A percentile compares a stretch with the other conserved stretches of the same genome.
Conservation (phyloP, 352 stramenopile genomes). For the Pythium rhizo-oryzae region DNA sequence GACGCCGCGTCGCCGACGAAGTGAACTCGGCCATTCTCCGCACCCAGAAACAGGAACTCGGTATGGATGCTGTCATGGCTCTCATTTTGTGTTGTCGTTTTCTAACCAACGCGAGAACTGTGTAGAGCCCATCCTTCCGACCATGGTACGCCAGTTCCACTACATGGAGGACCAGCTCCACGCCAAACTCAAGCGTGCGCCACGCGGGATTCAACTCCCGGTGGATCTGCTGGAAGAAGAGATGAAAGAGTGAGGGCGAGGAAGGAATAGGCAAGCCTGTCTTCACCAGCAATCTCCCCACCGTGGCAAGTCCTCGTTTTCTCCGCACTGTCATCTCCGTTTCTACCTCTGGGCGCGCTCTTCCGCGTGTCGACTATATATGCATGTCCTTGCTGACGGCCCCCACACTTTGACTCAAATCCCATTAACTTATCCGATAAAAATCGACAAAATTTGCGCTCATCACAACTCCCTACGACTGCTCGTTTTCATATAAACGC, state of each 20-base stretch:
- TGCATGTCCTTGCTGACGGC: constrained; percentile 12
- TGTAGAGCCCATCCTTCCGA: constrained; percentile 72
- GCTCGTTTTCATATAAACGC: constrained; percentile 46
- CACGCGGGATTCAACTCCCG: constrained; percentile 42
- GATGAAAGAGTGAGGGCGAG: constrained; percentile 25
- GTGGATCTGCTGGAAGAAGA: constrained; percentile 34
- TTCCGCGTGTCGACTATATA: not conserved
- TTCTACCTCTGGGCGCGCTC: not conserved
- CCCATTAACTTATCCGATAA: constrained; percentile 43
- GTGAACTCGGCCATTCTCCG: constrained; percentile 77
- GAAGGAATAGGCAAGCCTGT: not conserved
- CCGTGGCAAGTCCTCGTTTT: not conserved
- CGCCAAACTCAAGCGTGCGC: constrained; percentile 55
- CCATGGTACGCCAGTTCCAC: constrained; percentile 76
- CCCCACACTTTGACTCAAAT: not conserved
- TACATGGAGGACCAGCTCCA: constrained; percentile 80
- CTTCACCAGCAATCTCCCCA: not conserved
- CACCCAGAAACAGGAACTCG: constrained; percentile 74
- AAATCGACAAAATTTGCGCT: constrained; percentile 18
- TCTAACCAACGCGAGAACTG: too few species aligned
- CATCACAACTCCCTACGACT: not conserved
- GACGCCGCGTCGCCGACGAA: constrained; percentile 66
- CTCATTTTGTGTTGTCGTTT: not conserved
- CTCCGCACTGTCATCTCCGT: not conserved
- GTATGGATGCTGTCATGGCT: constrained; percentile 23